Evolutionary conservation across 1,139 yeast genomes (phyloP).

Genomic region (Geotrichum klebahnii): DNA sequence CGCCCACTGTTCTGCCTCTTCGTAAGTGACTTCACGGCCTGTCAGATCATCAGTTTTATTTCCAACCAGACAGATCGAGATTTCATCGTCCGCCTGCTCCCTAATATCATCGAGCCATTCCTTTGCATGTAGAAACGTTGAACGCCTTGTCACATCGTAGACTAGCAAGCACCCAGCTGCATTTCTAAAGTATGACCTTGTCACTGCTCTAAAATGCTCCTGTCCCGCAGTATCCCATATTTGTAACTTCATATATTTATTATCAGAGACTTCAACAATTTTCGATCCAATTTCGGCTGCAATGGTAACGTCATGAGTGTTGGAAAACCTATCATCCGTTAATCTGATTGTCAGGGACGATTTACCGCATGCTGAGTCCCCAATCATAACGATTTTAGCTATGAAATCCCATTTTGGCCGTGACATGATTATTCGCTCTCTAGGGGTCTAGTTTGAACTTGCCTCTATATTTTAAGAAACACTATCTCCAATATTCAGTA

Average conservation of each 20-base stretch:
- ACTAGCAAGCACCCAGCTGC: constrained; percentile 82
- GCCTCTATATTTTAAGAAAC: background rate
- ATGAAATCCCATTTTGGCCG: constrained; percentile 29
- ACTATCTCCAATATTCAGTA: background rate
- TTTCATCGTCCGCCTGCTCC: constrained; percentile 75
- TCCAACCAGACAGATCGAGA: constrained; percentile 86
- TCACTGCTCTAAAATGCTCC: constrained; percentile 90
- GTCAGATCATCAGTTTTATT: constrained; percentile 62
- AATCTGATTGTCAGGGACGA: constrained; percentile 39
- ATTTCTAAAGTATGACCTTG: constrained; percentile 75
- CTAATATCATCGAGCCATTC: constrained; percentile 61
- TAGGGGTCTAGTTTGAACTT: background rate
- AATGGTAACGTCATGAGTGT: constrained; percentile 39
- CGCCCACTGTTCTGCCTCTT: constrained; percentile 78
- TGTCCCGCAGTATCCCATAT: constrained; percentile 85
- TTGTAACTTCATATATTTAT: constrained; percentile 30
- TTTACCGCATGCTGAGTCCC: constrained; percentile 36
- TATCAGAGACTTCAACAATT: constrained; percentile 31
- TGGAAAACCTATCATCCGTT: constrained; percentile 39
- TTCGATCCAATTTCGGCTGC: constrained; percentile 42
- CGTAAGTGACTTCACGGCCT: constrained; percentile 67
- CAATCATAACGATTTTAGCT: constrained; percentile 29
- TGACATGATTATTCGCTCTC: too few species aligned
- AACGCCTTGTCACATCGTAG: constrained; percentile 82
- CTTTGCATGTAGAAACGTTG: constrained; percentile 37